Conservation (phyloP, 1,139 yeast species). For the Hanseniaspora gamundiae region DNA sequence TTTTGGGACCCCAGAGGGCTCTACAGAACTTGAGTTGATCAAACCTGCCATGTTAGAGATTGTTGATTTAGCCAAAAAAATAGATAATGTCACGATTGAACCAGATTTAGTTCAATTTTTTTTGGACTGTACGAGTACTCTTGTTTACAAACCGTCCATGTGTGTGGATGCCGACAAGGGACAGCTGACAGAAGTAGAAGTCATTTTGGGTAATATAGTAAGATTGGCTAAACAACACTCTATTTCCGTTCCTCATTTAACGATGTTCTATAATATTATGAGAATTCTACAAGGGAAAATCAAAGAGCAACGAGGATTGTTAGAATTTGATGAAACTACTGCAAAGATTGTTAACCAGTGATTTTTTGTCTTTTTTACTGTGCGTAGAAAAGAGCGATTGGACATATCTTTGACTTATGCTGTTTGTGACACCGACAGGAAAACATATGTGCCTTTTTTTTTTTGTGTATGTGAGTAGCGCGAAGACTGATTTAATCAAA, state of each 20-base stretch:
- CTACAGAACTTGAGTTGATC: constrained; percentile 31
- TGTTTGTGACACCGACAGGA: too few relatives aligned
- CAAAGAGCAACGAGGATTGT: constrained; percentile 21
- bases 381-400: neutral
- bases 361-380: neutral
- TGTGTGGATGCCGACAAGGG: constrained; percentile 40
- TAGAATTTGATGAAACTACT: constrained; percentile 16
- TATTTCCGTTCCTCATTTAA: constrained; percentile 26
- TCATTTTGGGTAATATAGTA: constrained; percentile 46
- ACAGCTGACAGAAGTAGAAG: constrained; percentile 44
- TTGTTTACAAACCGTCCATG: constrained; percentile 50
- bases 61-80: constrained; percentile 35
- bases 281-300: constrained; percentile 26
- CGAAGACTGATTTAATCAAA: too few relatives aligned
- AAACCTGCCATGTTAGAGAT: constrained; percentile 43
- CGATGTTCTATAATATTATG: constrained; percentile 26
- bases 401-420: neutral
- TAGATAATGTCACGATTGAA: constrained; percentile 31
- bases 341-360: constrained; percentile 5
- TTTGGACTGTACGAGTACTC: constrained; percentile 29
- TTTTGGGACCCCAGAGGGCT: constrained; percentile 23
- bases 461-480: too few relatives aligned
- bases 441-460: too few relatives aligned
- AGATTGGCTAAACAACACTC: constrained; percentile 32
- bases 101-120: constrained; percentile 31